Evolutionary conservation across 495 filamentous ascomycete species (phyloP), one percentile per base, ranked within the genome.

Genomic region (Penicillium longicatenatum): DNA sequence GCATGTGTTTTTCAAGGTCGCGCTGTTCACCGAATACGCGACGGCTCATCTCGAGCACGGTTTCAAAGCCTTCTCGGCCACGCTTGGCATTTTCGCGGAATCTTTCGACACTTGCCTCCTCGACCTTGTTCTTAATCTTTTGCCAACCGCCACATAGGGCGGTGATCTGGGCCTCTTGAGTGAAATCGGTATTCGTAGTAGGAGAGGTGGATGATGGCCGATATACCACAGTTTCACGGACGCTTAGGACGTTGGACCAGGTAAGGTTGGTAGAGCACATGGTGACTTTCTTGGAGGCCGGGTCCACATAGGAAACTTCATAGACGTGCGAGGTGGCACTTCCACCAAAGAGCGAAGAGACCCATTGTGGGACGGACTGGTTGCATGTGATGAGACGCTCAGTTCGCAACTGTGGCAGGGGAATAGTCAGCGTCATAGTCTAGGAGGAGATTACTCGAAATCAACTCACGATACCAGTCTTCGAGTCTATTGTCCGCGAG

Each of bases 131-230:
- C 76, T 89, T 93, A 67, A 98, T 86, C 65, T 91, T 91, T 73
- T 96, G 90, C 91, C 93, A 98, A 19, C 94, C 94, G 57, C 95
- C 93, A 69, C 91, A 96, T 14, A 98, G 78, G 1, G 94, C 94
- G 2, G 91, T 97, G 68, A 98, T 96, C 72, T 89, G 83, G 9
- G 94, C 94, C 52, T 91, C 84, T 77, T 98, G 94, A 37, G 80
- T 78, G 70, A 98, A 97, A 29, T 83, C 80, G 5, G 94, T 98
- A 62, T 82, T 83, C 49, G 81, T 78, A 33, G 76, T 75, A 6
- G 76, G 71, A 10, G 69, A 66, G 7, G 74, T 70, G 20, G 84
- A 66, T 3, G 76, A 76, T 0, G 90, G 93, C 51, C 82, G 77
- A 70, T 97, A 98, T 31, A 88, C 73, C 52, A 97, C 92, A 7